These are phyloP conservation scores for Solanum habrochaites DNA, from an alignment of 257 asterid genomes.

Conservation along the genomic window DNA sequence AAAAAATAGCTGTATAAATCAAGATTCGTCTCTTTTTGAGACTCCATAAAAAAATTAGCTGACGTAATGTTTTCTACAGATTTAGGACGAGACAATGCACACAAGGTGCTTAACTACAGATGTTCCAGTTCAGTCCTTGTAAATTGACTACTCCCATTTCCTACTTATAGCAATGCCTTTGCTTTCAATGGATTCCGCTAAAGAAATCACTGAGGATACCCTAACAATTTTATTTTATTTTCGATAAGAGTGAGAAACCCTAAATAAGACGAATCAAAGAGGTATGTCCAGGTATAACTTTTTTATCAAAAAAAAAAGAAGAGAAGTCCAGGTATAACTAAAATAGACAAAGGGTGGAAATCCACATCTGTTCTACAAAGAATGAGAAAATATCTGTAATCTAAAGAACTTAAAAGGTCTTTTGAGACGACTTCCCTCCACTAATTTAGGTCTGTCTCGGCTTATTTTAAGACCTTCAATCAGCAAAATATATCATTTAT, in stretches of 20 bases:
- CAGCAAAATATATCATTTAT: not conserved
- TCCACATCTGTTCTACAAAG: not conserved
- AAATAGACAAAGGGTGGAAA: not conserved
- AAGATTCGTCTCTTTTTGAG: not conserved
- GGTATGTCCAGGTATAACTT: not conserved
- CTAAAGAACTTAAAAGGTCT: not conserved
- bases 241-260: not conserved
- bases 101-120: not conserved
- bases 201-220: not conserved
- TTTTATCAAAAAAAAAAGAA: too few relatives aligned
- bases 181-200: not conserved
- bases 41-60: not conserved
- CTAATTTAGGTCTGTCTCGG: not conserved
- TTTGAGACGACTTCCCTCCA: not conserved
- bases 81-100: not conserved
- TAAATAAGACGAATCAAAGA: not conserved
- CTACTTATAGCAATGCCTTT: not conserved
- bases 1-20: not conserved
- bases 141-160: not conserved
- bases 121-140: not conserved
- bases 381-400: not conserved
- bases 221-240: not conserved
- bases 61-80: not conserved
- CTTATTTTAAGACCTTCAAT: not conserved
- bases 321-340: not conserved